A percentile compares a stretch with the other conserved stretches of the same genome.
These are phyloP conservation scores for Zea luxurians DNA, from an alignment of 176 grass and related monocot genomes.

Conservation along the genomic window DNA sequence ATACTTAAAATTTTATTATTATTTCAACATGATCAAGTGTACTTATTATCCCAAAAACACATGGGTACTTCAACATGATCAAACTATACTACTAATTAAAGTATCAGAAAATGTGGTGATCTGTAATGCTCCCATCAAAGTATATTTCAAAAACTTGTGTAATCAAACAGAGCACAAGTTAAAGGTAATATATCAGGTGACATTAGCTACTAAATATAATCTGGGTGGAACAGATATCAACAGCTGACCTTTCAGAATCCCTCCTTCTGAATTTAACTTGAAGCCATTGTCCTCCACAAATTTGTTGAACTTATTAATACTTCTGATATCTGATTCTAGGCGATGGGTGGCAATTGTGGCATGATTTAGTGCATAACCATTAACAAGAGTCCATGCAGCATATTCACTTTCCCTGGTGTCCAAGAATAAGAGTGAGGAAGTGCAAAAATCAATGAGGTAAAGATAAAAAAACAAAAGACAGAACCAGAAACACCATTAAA, in stretches of 20 bases:
- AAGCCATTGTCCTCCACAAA: slow-evolving; percentile 89
- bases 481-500: slow-evolving; percentile 20
- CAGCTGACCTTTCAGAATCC: slow-evolving; percentile 76
- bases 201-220: slow-evolving; percentile 28
- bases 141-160: background rate
- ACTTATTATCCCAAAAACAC: background rate
- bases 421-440: slow-evolving; percentile 28
- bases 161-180: background rate
- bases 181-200: background rate
- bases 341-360: slow-evolving; percentile 75
- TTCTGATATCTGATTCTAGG: slow-evolving; percentile 72
- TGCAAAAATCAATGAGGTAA: slow-evolving; percentile 7
- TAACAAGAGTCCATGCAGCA: slow-evolving; percentile 95
- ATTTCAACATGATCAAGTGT: background rate
- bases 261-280: slow-evolving; percentile 89
- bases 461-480: background rate
- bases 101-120: slow-evolving; percentile 10
- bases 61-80: slow-evolving; percentile 2
- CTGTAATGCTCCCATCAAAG: slow-evolving; percentile 21
- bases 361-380: slow-evolving; percentile 98
- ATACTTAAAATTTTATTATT: background rate
- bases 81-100: slow-evolving; percentile 17
- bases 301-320: slow-evolving; percentile 71
- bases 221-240: slow-evolving; percentile 25
- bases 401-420: slow-evolving; percentile 88